A percentile compares a stretch with the other conserved stretches of the same genome.
phyloP scores from a whole-genome alignment of 768 basidiomycete genomes.

The Cyclocybe aegerita region DNA sequence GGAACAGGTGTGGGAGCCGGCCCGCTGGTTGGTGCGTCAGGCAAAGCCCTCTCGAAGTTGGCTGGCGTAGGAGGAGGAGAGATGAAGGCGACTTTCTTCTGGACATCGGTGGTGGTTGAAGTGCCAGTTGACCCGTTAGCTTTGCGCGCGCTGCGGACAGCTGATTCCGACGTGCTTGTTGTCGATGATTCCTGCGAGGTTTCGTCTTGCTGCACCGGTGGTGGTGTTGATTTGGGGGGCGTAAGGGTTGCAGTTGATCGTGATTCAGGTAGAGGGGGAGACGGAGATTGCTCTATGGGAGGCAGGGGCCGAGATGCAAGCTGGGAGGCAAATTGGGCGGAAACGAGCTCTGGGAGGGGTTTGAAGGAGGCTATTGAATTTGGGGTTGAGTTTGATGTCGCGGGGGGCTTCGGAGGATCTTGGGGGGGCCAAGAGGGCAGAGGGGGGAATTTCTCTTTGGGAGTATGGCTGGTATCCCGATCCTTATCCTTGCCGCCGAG shows the following conservation, averaged over 20 bases:
- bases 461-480: constrained; percentile 41
- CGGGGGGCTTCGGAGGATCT: constrained; percentile 25
- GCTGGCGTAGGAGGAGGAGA: constrained; percentile 76
- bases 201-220: constrained; percentile 18
- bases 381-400: constrained; percentile 41
- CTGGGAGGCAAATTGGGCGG: constrained; percentile 31
- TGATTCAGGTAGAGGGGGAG: constrained; percentile 22
- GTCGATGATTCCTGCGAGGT: constrained; percentile 21
- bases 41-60: constrained; percentile 52
- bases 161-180: constrained; percentile 28
- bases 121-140: constrained; percentile 28
- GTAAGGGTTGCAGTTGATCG: constrained; percentile 13
- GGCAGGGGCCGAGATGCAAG: constrained; percentile 30
- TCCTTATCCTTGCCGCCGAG: constrained; percentile 69
- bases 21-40: constrained; percentile 40
- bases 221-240: constrained; percentile 20
- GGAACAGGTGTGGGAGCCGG: constrained; percentile 29
- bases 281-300: constrained; percentile 26
- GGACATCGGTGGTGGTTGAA: constrained; percentile 43
- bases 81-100: constrained; percentile 88
- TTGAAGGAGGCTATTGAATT: constrained; percentile 56
- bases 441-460: constrained; percentile 70
- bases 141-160: constrained; percentile 36
- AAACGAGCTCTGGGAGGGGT: constrained; percentile 69
- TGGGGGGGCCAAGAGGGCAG: constrained; percentile 70